Percentiles rank a stretch among this genome's conserved stretches.
Conservation (phyloP, 345 rosid genomes). For the Citrus maxima region DNA sequence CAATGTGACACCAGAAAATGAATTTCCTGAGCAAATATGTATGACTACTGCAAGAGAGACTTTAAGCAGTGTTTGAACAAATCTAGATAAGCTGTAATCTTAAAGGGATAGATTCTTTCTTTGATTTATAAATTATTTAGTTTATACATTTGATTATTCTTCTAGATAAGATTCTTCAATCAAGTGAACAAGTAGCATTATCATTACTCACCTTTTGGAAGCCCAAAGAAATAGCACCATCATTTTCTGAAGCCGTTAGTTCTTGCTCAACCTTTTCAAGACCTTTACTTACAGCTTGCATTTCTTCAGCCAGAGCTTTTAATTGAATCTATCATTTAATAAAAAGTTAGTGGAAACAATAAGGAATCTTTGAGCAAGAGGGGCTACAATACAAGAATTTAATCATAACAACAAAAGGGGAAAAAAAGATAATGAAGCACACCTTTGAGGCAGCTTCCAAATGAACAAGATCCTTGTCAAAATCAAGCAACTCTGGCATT, state of each 20-base stretch:
- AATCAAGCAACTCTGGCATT: constrained; percentile 89
- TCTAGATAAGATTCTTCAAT: not conserved
- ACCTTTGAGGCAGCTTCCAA: constrained; percentile 98
- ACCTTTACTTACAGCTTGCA: constrained; percentile 98
- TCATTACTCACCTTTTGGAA: constrained; percentile 71
- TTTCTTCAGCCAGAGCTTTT: constrained; percentile 95
- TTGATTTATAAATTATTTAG: not conserved
- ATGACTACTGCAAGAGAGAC: not conserved
- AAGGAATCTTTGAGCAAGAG: not conserved
- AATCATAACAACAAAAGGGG: not conserved
- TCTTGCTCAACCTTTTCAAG: constrained; percentile 94
- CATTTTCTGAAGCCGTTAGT: constrained; percentile 76
- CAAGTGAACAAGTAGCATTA: constrained; percentile 4
- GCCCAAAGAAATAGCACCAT: constrained; percentile 77
- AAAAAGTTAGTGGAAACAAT: constrained; percentile 8
- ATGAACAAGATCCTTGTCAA: constrained; percentile 82
- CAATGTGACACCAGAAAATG: not conserved
- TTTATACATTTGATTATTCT: not conserved
- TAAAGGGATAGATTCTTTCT: not conserved
- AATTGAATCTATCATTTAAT: constrained; percentile 67
- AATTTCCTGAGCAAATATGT: not conserved
- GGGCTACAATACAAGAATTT: constrained; percentile 12
- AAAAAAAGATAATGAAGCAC: not conserved
- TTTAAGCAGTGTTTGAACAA: not conserved
- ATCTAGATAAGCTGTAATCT: not conserved